Percentiles rank a stretch among this genome's conserved stretches.
phyloP scores from a whole-genome alignment of 192 early-diverging fungal species.

The Coemansia sp. region DNA sequence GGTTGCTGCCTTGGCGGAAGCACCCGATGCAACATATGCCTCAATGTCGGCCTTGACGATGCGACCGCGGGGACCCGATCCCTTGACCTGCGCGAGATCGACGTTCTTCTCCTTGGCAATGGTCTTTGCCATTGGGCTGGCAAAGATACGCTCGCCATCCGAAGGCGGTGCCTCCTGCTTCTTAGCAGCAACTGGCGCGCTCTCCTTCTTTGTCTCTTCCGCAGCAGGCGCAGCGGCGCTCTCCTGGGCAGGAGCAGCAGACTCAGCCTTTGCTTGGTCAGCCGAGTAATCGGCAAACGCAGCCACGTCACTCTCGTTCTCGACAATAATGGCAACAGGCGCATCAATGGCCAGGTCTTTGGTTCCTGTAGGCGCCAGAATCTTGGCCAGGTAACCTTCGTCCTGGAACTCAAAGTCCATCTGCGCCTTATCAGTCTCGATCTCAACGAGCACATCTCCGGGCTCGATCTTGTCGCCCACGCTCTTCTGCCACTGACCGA shows the following conservation, averaged over 20 bases:
- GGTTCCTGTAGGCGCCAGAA: slow-evolving; percentile 76
- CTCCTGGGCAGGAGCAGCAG: slow-evolving; percentile 35
- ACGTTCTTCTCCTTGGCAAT: slow-evolving; percentile 85
- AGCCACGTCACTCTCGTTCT: slow-evolving; percentile 82
- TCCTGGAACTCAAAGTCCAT: slow-evolving; percentile 99
- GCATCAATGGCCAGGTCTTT: slow-evolving; percentile 88
- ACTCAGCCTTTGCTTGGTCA: slow-evolving; percentile 53
- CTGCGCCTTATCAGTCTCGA: slow-evolving; percentile 98
- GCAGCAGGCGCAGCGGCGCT: neutral
- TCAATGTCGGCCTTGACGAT: slow-evolving; percentile 92
- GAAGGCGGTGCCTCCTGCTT: slow-evolving; percentile 9
- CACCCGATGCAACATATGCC: slow-evolving; percentile 47
- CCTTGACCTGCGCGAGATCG: slow-evolving; percentile 71
- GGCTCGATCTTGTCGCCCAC: slow-evolving; percentile 85
- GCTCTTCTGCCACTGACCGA: slow-evolving; percentile 91
- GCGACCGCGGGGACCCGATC: slow-evolving; percentile 87
- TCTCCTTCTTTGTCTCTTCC: neutral
- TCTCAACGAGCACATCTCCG: slow-evolving; percentile 92
- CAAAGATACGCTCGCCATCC: slow-evolving; percentile 68
- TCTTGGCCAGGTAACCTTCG: slow-evolving; percentile 93
- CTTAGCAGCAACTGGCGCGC: slow-evolving; percentile 43
- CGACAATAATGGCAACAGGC: slow-evolving; percentile 90
- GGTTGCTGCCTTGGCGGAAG: slow-evolving; percentile 32
- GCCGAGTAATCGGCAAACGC: slow-evolving; percentile 81
- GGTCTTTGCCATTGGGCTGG: slow-evolving; percentile 82